Percentiles rank a stretch among this genome's conserved stretches.
phyloP scores from a whole-genome alignment of 2,329 filamentous ascomycete species.

The Aspergillus pseudoglaucus region DNA sequence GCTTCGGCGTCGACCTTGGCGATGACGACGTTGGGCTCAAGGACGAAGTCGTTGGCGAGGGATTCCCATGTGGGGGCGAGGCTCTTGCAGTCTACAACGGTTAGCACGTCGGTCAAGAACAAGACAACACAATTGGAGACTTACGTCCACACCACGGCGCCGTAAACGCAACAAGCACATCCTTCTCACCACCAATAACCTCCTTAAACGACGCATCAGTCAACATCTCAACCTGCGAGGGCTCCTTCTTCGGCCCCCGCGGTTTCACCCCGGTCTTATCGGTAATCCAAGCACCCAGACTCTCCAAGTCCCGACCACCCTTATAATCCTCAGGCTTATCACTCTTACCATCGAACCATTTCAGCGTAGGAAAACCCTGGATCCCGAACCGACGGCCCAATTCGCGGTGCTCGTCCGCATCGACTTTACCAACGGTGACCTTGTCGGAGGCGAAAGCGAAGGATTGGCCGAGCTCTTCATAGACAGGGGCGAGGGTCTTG shows the following conservation, averaged over 20 bases:
- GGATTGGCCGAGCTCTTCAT: constrained; percentile 75
- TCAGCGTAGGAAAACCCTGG: constrained; percentile 92
- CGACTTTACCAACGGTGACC: constrained; percentile 89
- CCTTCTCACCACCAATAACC: constrained; percentile 73
- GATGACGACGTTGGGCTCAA: constrained; percentile 72
- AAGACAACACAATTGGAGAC: constrained; percentile 36
- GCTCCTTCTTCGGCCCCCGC: constrained; percentile 56
- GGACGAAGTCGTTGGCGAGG: constrained; percentile 71
- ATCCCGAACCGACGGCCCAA: constrained; percentile 82
- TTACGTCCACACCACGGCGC: constrained; percentile 97
- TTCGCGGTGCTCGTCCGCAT: constrained; percentile 80
- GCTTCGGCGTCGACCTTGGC: constrained; percentile 95
- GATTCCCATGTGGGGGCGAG: constrained; percentile 88
- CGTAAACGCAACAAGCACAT: constrained; percentile 93
- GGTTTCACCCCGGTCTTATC: constrained; percentile 82
- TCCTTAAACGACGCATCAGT: constrained; percentile 72
- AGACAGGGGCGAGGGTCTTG: constrained; percentile 92
- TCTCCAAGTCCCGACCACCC: constrained; percentile 80
- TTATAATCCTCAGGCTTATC: constrained; percentile 78
- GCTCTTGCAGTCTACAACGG: constrained; percentile 77
- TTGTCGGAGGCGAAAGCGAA: constrained; percentile 69
- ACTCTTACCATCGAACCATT: constrained; percentile 96
- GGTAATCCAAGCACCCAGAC: constrained; percentile 69
- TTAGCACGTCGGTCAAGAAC: constrained; percentile 6
- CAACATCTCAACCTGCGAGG: constrained; percentile 72